Evolutionary conservation across 139 green algal genomes (phyloP).

Genomic region (Closterium sp.): DNA sequence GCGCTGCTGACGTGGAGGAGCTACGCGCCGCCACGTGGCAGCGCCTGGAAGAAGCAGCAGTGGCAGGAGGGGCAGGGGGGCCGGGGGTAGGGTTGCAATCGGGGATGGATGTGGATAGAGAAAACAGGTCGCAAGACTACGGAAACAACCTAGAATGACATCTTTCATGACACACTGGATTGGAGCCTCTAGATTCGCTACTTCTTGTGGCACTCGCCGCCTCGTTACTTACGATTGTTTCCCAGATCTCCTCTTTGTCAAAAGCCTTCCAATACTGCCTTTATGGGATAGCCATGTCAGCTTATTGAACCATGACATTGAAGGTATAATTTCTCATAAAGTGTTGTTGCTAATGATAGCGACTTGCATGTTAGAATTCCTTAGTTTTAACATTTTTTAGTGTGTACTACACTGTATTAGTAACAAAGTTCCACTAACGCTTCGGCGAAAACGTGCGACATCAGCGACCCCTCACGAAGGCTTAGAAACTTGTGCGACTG

Average conservation of each 20-base stretch:
- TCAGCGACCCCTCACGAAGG: no score
- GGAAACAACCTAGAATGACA: neutral
- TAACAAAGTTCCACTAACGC: no score
- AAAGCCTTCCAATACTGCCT: no score
- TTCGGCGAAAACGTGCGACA: no score
- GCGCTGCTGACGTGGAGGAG: constrained; percentile 62
- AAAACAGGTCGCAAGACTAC: neutral
- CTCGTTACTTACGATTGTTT: neutral
- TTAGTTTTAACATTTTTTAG: no score
- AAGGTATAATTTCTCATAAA: no score
- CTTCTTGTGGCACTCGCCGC: neutral
- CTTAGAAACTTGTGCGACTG: no score
- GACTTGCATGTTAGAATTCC: no score
- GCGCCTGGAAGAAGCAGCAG: constrained; percentile 54
- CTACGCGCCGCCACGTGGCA: constrained; percentile 62
- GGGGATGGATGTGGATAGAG: neutral
- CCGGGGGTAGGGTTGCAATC: neutral
- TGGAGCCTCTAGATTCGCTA: neutral
- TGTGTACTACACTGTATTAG: no score
- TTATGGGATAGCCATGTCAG: no score
- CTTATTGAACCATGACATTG: no score
- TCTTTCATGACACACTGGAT: neutral
- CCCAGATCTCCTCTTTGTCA: neutral
- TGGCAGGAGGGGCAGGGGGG: neutral
- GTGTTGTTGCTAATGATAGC: no score